phyloP scores from a whole-genome alignment of 2,329 filamentous ascomycete species.

The Exophiala sideris region DNA sequence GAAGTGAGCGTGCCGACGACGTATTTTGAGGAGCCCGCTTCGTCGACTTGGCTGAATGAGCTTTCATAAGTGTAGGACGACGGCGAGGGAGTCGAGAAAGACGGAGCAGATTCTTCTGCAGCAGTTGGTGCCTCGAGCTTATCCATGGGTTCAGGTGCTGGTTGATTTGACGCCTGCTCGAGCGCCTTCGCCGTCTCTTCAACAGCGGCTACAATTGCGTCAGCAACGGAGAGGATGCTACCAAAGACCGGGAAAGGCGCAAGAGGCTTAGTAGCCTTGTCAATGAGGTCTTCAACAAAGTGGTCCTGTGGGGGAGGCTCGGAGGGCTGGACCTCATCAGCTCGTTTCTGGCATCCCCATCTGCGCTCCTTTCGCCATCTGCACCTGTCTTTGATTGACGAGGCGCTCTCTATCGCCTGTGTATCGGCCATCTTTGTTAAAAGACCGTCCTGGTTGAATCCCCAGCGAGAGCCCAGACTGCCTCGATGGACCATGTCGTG shows the following conservation, averaged over 20 bases:
- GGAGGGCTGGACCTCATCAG: neutral
- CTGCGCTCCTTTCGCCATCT: constrained; percentile 6
- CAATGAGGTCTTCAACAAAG: constrained; percentile 10
- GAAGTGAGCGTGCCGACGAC: constrained; percentile 57
- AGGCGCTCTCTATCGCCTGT: neutral
- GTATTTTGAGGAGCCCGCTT: neutral
- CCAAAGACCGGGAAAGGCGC: constrained; percentile 14
- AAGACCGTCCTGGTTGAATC: constrained; percentile 22
- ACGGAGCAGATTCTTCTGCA: neutral
- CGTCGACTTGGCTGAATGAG: neutral
- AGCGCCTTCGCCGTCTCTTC: constrained; percentile 7
- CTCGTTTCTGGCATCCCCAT: constrained; percentile 8
- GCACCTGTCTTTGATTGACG: constrained; percentile 1
- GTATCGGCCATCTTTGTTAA: constrained; percentile 13
- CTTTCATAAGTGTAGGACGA: constrained; percentile 6
- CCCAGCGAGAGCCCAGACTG: constrained; percentile 41
- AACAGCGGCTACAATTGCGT: constrained; percentile 14
- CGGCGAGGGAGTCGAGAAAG: constrained; percentile 1
- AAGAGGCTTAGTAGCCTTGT: constrained; percentile 10
- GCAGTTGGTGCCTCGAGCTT: neutral
- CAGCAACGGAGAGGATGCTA: constrained; percentile 15
- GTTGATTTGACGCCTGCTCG: neutral
- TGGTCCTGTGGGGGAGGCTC: neutral
- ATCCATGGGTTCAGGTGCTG: neutral
- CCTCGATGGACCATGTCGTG: constrained; percentile 40